A percentile compares a stretch with the other conserved stretches of the same genome.
Conservation (phyloP, 1,139 yeast genomes). For the Sugiyamaella neomexicana region DNA sequence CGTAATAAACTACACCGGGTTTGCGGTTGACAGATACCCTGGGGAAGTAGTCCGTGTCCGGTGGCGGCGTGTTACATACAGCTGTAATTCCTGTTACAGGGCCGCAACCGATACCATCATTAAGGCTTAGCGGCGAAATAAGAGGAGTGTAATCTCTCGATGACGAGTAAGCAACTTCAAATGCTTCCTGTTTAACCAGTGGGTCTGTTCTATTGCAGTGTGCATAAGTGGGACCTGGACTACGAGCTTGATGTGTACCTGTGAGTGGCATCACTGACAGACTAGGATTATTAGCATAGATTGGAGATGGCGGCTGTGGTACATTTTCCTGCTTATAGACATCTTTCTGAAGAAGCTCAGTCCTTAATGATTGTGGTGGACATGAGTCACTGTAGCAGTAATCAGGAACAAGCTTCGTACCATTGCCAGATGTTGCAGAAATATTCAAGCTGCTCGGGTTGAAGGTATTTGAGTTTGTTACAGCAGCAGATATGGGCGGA, state of each 20-base stretch:
- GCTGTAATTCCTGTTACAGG: background rate
- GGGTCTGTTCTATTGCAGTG: background rate
- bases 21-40: background rate
- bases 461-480: background rate
- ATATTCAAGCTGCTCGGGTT: background rate
- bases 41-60: constrained; percentile 5
- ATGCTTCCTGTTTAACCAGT: constrained; percentile 3
- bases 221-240: background rate
- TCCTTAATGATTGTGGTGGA: background rate
- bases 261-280: constrained; percentile 4
- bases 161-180: constrained; percentile 1
- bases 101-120: background rate
- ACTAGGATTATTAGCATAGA: background rate
- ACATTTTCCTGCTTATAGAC: background rate
- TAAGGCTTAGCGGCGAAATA: constrained; percentile 6
- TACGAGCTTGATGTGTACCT: background rate
- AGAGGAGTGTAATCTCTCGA: constrained; percentile 6
- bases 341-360: background rate
- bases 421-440: background rate
- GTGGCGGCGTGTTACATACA: background rate
- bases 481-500: background rate
- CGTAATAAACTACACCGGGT: background rate
- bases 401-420: background rate
- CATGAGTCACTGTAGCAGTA: too few relatives aligned
- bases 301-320: background rate